These are phyloP conservation scores for Talaromyces sp. DNA, from an alignment of 2,329 filamentous ascomycete species.

Conservation along the genomic window DNA sequence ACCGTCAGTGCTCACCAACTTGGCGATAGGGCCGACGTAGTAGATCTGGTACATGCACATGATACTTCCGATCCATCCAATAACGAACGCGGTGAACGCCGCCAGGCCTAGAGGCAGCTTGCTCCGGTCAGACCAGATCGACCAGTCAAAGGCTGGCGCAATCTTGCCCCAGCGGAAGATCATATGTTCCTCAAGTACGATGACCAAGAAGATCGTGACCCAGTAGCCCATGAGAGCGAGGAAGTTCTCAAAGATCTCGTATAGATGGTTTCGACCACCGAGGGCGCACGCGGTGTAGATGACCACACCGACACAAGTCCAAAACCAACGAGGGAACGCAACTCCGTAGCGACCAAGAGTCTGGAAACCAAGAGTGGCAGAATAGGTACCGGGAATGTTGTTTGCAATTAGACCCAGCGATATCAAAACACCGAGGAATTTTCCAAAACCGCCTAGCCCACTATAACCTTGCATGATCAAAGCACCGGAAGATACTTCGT, in stretches of 20 bases:
- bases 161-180: slow-evolving; percentile 39
- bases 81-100: slow-evolving; percentile 35
- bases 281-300: slow-evolving; percentile 45
- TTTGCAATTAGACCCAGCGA: slow-evolving; percentile 44
- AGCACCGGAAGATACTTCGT: slow-evolving; percentile 33
- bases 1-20: slow-evolving; percentile 28
- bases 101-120: slow-evolving; percentile 43
- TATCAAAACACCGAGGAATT: slow-evolving; percentile 43
- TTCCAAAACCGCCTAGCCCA: slow-evolving; percentile 39
- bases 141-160: slow-evolving; percentile 36
- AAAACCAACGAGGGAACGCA: slow-evolving; percentile 42
- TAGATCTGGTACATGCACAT: slow-evolving; percentile 42
- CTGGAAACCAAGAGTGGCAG: slow-evolving; percentile 45
- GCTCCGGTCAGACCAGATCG: slow-evolving; percentile 37
- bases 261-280: slow-evolving; percentile 43
- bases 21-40: slow-evolving; percentile 38
- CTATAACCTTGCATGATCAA: slow-evolving; percentile 15
- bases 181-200: slow-evolving; percentile 42
- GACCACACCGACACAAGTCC: slow-evolving; percentile 39
- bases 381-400: slow-evolving; percentile 45
- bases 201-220: slow-evolving; percentile 42
- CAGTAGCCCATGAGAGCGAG: slow-evolving; percentile 48
- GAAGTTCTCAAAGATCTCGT: slow-evolving; percentile 45
- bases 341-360: slow-evolving; percentile 38
- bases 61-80: slow-evolving; percentile 41